These are phyloP conservation scores for Scedosporium minutisporum DNA, from an alignment of 2,329 filamentous ascomycete genomes.

Conservation along the genomic window DNA sequence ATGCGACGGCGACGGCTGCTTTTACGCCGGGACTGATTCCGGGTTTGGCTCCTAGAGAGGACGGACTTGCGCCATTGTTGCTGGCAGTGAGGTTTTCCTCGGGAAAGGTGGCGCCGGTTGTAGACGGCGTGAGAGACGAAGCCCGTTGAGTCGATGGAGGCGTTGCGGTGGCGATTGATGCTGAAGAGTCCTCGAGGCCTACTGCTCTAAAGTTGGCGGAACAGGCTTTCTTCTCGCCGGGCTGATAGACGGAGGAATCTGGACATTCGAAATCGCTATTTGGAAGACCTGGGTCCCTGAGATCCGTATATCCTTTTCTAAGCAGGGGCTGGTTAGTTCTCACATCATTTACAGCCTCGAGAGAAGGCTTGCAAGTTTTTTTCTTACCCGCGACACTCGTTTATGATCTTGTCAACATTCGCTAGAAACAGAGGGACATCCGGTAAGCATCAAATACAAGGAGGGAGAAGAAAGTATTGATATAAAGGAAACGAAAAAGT, in stretches of 20 bases:
- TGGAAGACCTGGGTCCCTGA: background rate
- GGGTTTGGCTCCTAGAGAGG: background rate
- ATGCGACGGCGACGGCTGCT: constrained; percentile 34
- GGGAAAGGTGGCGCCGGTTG: background rate
- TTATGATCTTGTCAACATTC: constrained; percentile 9
- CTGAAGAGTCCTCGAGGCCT: background rate
- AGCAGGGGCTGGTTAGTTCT: background rate
- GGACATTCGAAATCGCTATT: constrained; percentile 1
- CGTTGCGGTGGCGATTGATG: background rate
- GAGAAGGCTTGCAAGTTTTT: background rate
- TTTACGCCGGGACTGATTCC: constrained; percentile 29
- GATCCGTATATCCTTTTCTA: background rate
- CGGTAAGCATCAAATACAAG: background rate
- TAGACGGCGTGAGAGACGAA: background rate
- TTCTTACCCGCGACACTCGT: constrained; percentile 9
- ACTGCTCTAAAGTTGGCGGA: background rate
- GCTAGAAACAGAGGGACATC: constrained; percentile 1
- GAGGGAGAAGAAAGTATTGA: background rate
- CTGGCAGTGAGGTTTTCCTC: background rate
- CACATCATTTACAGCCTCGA: background rate
- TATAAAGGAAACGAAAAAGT: background rate
- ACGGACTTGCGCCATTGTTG: background rate
- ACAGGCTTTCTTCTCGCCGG: background rate
- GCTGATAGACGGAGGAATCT: background rate
- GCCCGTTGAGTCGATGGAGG: background rate